These are phyloP conservation scores for Podosphaera aphanis DNA, from an alignment of 2,329 filamentous ascomycete species.

Conservation along the genomic window DNA sequence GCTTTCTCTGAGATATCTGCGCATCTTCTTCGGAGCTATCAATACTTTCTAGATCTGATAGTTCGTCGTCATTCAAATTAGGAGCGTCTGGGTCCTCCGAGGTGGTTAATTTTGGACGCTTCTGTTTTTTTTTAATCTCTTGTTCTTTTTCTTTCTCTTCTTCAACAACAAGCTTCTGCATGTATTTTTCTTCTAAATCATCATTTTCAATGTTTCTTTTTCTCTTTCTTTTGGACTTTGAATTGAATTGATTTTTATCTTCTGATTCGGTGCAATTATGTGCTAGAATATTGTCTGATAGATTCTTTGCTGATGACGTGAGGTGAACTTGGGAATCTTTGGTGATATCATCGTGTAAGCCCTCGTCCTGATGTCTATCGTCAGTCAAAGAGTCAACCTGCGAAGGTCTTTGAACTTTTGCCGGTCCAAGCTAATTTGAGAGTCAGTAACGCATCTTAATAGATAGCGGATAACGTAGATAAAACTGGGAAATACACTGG, in stretches of 20 bases:
- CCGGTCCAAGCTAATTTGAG: slow-evolving; percentile 16
- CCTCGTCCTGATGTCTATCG: slow-evolving; percentile 18
- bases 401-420: slow-evolving; percentile 15
- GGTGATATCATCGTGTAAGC: slow-evolving; percentile 18
- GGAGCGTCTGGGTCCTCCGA: slow-evolving; percentile 15
- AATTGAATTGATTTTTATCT: slow-evolving; percentile 20
- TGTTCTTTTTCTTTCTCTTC: slow-evolving; percentile 31
- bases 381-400: slow-evolving; percentile 2
- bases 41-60: slow-evolving; percentile 7
- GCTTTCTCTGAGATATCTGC: slow-evolving; percentile 18
- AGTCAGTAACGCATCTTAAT: slow-evolving; percentile 2
- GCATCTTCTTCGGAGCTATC: slow-evolving; percentile 13
- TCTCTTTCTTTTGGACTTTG: slow-evolving; percentile 27
- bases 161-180: slow-evolving; percentile 38
- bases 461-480: background rate
- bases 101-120: slow-evolving; percentile 26
- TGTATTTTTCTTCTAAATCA: slow-evolving; percentile 45
- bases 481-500: slow-evolving; percentile 36
- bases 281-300: slow-evolving; percentile 17
- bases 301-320: slow-evolving; percentile 13
- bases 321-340: slow-evolving; percentile 17
- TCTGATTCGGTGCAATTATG: slow-evolving; percentile 20
- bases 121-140: slow-evolving; percentile 19
- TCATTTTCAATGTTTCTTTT: slow-evolving; percentile 42
- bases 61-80: slow-evolving; percentile 11